These are phyloP conservation scores for Patellaria atrata DNA, from an alignment of 495 filamentous ascomycete genomes.

Conservation along the genomic window DNA sequence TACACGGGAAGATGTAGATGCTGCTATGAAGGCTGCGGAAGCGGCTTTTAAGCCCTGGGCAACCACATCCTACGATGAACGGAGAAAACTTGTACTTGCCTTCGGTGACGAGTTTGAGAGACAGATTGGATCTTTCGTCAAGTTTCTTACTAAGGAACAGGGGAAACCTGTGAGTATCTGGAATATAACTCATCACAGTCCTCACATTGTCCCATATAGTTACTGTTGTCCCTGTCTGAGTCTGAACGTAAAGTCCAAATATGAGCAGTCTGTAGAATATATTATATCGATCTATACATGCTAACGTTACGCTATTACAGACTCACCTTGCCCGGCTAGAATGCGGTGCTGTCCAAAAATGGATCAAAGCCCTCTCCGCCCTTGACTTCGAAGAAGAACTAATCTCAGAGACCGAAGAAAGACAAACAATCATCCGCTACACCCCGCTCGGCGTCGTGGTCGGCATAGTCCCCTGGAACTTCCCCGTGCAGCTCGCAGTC, in stretches of 20 bases:
- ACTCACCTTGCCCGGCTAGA: too few species aligned
- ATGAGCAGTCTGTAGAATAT: too few species aligned
- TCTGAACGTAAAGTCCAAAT: too few species aligned
- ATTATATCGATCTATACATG: too few species aligned
- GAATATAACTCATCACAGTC: too few species aligned
- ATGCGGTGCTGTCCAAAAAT: too few species aligned
- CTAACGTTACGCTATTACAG: too few species aligned
- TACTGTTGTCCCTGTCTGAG: too few species aligned
- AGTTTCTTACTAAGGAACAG: constrained; percentile 1
- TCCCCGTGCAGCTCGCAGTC: constrained; percentile 35
- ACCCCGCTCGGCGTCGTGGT: constrained; percentile 37
- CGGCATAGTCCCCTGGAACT: constrained; percentile 43
- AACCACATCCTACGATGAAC: neutral
- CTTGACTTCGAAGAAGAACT: too few species aligned
- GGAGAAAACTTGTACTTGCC: neutral
- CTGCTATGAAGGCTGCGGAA: neutral
- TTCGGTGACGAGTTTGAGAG: neutral
- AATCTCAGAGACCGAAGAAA: neutral
- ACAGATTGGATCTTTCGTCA: neutral
- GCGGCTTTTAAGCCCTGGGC: constrained; percentile 1
- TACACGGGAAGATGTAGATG: constrained; percentile 1
- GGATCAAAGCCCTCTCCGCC: too few species aligned
- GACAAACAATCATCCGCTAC: too few species aligned
- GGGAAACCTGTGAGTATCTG: constrained; percentile 2
- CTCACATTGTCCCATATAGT: too few species aligned